phyloP scores from a whole-genome alignment of 2,329 filamentous ascomycete species.

The Bipolaris zeicola region DNA sequence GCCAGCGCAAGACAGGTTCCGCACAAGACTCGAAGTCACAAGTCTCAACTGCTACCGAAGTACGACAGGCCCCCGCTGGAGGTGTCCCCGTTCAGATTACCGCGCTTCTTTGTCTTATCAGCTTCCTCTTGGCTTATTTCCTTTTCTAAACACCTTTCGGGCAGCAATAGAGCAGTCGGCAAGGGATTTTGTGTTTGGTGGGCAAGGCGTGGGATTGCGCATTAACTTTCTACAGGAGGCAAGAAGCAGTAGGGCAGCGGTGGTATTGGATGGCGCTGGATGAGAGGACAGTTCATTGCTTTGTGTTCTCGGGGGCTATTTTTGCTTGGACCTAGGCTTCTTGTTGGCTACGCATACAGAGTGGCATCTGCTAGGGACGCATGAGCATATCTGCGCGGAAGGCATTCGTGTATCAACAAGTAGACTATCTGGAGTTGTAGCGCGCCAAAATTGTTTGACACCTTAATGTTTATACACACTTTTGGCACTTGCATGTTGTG shows the following conservation, averaged over 20 bases:
- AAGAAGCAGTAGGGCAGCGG: slow-evolving; percentile 11
- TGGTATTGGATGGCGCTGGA: slow-evolving; percentile 5
- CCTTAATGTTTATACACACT: slow-evolving; percentile 5
- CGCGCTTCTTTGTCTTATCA: slow-evolving; percentile 81
- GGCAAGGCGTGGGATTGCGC: slow-evolving; percentile 27
- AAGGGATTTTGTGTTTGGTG: slow-evolving; percentile 3
- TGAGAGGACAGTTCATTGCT: slow-evolving; percentile 18
- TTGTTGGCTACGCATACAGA: slow-evolving; percentile 34
- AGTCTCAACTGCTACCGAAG: slow-evolving; percentile 58
- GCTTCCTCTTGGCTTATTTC: slow-evolving; percentile 93
- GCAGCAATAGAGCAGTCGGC: slow-evolving; percentile 26
- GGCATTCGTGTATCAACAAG: slow-evolving; percentile 41
- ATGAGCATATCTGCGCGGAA: slow-evolving; percentile 18
- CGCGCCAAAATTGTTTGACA: slow-evolving; percentile 11
- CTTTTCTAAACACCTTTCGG: slow-evolving; percentile 72
- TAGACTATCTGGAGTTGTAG: slow-evolving; percentile 31
- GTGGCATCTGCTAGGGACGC: slow-evolving; percentile 20
- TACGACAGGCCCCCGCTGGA: slow-evolving; percentile 61
- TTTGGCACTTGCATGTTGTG: not conserved
- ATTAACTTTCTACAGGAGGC: slow-evolving; percentile 11
- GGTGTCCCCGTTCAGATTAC: slow-evolving; percentile 88
- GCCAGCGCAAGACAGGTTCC: slow-evolving; percentile 74
- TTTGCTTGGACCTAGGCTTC: slow-evolving; percentile 21
- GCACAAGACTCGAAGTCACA: slow-evolving; percentile 58
- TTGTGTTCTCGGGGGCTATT: slow-evolving; percentile 31